Base-by-base conservation (phyloP, 805 yeast species). In the Lipomyces starkeyi region DNA sequence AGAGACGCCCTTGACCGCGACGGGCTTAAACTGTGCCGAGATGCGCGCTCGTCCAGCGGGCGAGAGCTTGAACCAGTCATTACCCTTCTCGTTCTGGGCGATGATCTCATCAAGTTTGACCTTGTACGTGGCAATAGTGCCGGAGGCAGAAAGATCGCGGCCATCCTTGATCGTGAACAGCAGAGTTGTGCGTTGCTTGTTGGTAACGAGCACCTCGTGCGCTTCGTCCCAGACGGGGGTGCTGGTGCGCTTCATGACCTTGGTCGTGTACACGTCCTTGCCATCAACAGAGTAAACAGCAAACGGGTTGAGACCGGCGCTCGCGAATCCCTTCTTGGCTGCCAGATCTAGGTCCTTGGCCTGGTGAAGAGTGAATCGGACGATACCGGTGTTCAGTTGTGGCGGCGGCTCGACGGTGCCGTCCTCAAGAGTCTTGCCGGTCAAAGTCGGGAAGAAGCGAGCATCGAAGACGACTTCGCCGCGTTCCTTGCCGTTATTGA, bases 311-410 rank as follows among this genome's bases (percentile, higher is more conserved):
- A 85, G 81, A 65, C 87, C 86, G 32, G 86, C 87, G 35, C 84
- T 86, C 56, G 78, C 72, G 17, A 59, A 58, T 20, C 67, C 64
- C 56, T 64, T 66, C 32, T 79, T 74, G 62, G 76, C 71, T 27
- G 75, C 73, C 54, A 80, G 77, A 67, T 82, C 85, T 17, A 82
- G 75, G 57, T 80, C 86, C 80, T 91, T 86, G 32, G 90, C 89
- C 73, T 87, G 90, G 37, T 81, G 76, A 59, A 91, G 79, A 68
- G 88, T 89, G 73, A 94, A 80, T 74, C 88, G 84, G 25, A 89
- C 87, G 74, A 96, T 88, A 84, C 99, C 99, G 17, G 98, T 92
- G 80, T 94, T 94, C 77, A 91, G 86, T 72, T 92, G 97, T 58
- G 97, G 97, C 58, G 96, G 91, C 59, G 96, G 92, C 72, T 87